Conservation (phyloP, 148 eudicot genomes). For the Diospyros lotus region DNA sequence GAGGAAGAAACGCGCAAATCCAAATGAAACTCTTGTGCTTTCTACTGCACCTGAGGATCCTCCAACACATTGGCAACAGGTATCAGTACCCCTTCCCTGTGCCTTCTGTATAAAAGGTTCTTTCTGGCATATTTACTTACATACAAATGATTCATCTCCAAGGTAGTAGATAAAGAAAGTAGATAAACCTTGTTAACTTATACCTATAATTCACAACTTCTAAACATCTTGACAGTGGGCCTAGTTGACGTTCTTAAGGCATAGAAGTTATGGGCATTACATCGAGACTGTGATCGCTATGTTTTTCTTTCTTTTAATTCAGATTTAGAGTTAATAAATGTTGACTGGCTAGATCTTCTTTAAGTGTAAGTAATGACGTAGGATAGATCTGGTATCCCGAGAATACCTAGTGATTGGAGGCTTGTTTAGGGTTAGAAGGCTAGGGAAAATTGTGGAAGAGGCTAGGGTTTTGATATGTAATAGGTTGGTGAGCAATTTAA, state of each 20-base stretch:
- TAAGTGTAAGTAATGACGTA: no score
- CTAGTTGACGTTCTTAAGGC: not conserved
- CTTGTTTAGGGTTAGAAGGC: no score
- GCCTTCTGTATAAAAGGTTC: not conserved
- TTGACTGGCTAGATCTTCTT: no score
- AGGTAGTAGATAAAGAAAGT: not conserved
- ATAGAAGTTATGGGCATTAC: no score
- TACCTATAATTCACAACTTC: not conserved
- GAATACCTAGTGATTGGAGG: no score
- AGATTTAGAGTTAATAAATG: no score
- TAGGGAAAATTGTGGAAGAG: no score
- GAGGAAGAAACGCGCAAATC: slow-evolving; percentile 66
- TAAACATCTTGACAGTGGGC: not conserved
- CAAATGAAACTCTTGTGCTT: slow-evolving; percentile 65
- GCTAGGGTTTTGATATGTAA: no score
- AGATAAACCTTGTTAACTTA: not conserved
- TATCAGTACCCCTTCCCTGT: slow-evolving; percentile 18
- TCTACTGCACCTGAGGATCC: slow-evolving; percentile 99
- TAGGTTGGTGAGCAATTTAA: no score
- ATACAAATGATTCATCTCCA: not conserved
- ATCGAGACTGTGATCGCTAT: no score
- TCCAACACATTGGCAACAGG: slow-evolving; percentile 99
- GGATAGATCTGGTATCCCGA: no score
- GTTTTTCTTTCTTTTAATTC: no score
- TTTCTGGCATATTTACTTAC: slow-evolving; percentile 5